phyloP scores from a whole-genome alignment of 2,329 filamentous ascomycete genomes.

The Stemphylium vesicarium region DNA sequence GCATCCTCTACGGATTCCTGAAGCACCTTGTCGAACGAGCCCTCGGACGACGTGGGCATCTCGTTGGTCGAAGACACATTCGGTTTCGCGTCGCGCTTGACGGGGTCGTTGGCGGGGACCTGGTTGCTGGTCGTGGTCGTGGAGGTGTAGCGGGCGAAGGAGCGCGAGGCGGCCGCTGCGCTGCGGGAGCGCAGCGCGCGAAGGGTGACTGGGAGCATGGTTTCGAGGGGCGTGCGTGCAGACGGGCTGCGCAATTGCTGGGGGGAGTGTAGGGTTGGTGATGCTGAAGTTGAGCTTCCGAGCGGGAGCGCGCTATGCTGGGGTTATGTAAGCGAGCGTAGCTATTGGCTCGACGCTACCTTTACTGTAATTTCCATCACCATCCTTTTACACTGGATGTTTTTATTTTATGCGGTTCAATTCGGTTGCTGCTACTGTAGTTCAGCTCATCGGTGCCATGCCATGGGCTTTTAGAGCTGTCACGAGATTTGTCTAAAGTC shows the following conservation, averaged over 20 bases:
- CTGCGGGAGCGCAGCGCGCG: conserved; percentile 39
- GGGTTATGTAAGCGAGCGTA: conserved; percentile 14
- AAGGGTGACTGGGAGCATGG: conserved; percentile 36
- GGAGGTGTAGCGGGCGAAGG: conserved; percentile 34
- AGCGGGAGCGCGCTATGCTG: conserved; percentile 15
- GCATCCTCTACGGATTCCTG: conserved; percentile 61
- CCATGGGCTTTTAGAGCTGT: too few species aligned
- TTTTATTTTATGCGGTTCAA: too few species aligned
- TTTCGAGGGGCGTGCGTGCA: conserved; percentile 16
- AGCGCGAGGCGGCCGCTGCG: conserved; percentile 25
- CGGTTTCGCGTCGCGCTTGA: conserved; percentile 53
- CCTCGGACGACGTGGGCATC: conserved; percentile 58
- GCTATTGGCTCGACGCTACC: conserved; percentile 2
- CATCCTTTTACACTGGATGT: too few species aligned
- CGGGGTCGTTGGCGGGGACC: conserved; percentile 71
- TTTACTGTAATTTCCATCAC: neutral
- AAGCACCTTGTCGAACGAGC: conserved; percentile 59
- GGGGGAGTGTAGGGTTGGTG: neutral
- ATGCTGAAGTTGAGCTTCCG: conserved; percentile 23
- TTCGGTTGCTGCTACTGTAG: too few species aligned
- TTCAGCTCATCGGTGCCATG: too few species aligned
- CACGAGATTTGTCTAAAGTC: too few species aligned
- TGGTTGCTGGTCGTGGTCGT: conserved; percentile 59
- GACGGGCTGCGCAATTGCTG: conserved; percentile 27
- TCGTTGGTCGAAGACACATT: conserved; percentile 69